These are phyloP conservation scores for Candida vaughaniae DNA, from an alignment of 805 yeast species.

Conservation along the genomic window DNA sequence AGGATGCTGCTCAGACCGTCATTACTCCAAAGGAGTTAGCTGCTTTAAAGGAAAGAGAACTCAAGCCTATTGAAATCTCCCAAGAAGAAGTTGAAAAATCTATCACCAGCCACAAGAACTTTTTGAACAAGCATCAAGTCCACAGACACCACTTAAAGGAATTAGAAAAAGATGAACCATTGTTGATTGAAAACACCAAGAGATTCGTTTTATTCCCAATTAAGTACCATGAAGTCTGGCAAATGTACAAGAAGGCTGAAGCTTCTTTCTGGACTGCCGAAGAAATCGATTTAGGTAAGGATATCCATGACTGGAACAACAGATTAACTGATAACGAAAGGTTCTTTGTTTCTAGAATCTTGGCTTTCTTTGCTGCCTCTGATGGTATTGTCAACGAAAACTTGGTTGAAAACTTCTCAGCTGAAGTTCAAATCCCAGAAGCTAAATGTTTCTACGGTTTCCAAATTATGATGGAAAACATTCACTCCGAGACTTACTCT, in stretches of 20 bases:
- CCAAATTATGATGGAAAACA: slow-evolving; percentile 99
- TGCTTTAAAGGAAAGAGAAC: slow-evolving; percentile 19
- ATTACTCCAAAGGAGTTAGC: slow-evolving; percentile 18
- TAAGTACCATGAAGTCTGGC: slow-evolving; percentile 97
- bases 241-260: slow-evolving; percentile 97
- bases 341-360: slow-evolving; percentile 85
- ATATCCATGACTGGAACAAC: slow-evolving; percentile 88
- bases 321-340: slow-evolving; percentile 87
- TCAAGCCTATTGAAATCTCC: slow-evolving; percentile 6
- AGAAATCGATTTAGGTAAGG: slow-evolving; percentile 95
- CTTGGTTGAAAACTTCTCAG: slow-evolving; percentile 94
- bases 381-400: slow-evolving; percentile 98
- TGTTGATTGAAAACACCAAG: slow-evolving; percentile 77
- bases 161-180: slow-evolving; percentile 84
- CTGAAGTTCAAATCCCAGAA: slow-evolving; percentile 96
- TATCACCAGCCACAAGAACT: slow-evolving; percentile 48
- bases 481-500: slow-evolving; percentile 96
- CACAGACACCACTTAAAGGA: slow-evolving; percentile 75
- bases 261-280: slow-evolving; percentile 99
- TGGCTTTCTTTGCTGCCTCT: slow-evolving; percentile 98
- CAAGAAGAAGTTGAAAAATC: slow-evolving; percentile 20
- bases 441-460: slow-evolving; percentile 98
- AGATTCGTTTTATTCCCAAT: slow-evolving; percentile 95
- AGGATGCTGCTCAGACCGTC: slow-evolving; percentile 28
- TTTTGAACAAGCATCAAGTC: slow-evolving; percentile 59